phyloP scores from a whole-genome alignment of 2,329 filamentous ascomycete genomes.

The Trichoderma simmonsii region DNA sequence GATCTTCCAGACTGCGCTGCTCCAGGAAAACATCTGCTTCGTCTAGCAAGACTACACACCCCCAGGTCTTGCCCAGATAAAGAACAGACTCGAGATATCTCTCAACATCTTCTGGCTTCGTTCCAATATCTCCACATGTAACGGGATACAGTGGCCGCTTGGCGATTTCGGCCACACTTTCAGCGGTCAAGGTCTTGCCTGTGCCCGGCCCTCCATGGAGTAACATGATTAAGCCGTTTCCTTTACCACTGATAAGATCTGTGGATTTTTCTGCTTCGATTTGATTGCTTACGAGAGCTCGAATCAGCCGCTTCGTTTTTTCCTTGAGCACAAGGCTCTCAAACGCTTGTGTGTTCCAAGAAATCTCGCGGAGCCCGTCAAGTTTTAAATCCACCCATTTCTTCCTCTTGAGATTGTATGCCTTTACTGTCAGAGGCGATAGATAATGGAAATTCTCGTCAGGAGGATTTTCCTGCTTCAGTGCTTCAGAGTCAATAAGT shows the following conservation, averaged over 20 bases:
- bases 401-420: not conserved
- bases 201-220: not conserved
- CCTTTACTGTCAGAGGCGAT: not conserved
- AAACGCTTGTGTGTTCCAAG: not conserved
- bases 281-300: not conserved
- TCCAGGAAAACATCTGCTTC: not conserved
- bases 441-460: not conserved
- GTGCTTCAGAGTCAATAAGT: too few species aligned
- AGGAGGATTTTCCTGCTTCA: not conserved
- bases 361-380: not conserved
- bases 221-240: not conserved
- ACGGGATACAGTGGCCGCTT: not conserved
- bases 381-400: not conserved
- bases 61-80: not conserved
- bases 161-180: not conserved
- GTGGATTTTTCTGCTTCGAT: not conserved
- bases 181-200: not conserved
- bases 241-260: conserved; percentile 5
- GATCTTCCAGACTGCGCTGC: not conserved
- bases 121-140: not conserved
- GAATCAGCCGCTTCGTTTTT: not conserved
- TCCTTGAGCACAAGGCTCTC: not conserved
- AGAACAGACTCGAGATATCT: not conserved
- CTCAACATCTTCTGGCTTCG: not conserved
- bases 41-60: not conserved